Percentiles rank a stretch among this genome's conserved stretches.
Evolutionary conservation across 2,329 filamentous ascomycete genomes (phyloP).

Genomic region (Geosmithia flava): DNA sequence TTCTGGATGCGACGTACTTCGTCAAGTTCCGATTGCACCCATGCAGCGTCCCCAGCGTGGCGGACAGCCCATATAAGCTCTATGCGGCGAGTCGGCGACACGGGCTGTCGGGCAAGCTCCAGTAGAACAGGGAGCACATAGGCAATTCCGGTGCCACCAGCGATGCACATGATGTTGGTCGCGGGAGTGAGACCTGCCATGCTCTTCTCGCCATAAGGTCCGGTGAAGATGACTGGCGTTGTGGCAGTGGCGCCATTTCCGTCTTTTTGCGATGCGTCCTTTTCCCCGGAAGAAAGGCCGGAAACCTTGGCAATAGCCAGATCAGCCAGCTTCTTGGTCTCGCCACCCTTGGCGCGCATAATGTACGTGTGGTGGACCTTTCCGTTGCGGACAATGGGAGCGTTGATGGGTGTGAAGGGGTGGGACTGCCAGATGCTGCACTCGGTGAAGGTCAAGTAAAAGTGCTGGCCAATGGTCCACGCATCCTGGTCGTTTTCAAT

Average conservation of each 20-base stretch:
- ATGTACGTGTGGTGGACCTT: slow-evolving; percentile 41
- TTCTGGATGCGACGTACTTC: slow-evolving; percentile 23
- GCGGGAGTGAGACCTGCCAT: slow-evolving; percentile 24
- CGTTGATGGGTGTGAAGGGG: slow-evolving; percentile 53
- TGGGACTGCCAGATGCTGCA: slow-evolving; percentile 61
- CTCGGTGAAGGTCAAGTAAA: slow-evolving; percentile 56
- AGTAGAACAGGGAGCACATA: slow-evolving; percentile 24
- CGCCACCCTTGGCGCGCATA: slow-evolving; percentile 43
- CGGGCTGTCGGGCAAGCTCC: slow-evolving; percentile 21
- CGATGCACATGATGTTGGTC: slow-evolving; percentile 25
- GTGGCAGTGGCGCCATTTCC: slow-evolving; percentile 4
- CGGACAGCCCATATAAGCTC: slow-evolving; percentile 56
- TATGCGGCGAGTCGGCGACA: slow-evolving; percentile 33
- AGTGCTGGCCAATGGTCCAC: slow-evolving; percentile 60
- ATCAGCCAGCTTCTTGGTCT: slow-evolving; percentile 42
- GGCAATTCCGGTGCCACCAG: slow-evolving; percentile 26
- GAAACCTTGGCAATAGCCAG: slow-evolving; percentile 24
- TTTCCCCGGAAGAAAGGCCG: slow-evolving; percentile 3
- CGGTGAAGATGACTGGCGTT: slow-evolving; percentile 47
- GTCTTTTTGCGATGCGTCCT: background rate
- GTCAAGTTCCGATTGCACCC: slow-evolving; percentile 45
- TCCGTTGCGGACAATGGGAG: slow-evolving; percentile 28
- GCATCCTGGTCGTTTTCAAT: slow-evolving; percentile 46
- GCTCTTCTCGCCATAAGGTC: slow-evolving; percentile 47
- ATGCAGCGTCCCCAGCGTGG: slow-evolving; percentile 38